A percentile compares a stretch with the other conserved stretches of the same genome.
Evolutionary conservation across 306 rosid genomes (phyloP).

Genomic region (Malus fusca): DNA sequence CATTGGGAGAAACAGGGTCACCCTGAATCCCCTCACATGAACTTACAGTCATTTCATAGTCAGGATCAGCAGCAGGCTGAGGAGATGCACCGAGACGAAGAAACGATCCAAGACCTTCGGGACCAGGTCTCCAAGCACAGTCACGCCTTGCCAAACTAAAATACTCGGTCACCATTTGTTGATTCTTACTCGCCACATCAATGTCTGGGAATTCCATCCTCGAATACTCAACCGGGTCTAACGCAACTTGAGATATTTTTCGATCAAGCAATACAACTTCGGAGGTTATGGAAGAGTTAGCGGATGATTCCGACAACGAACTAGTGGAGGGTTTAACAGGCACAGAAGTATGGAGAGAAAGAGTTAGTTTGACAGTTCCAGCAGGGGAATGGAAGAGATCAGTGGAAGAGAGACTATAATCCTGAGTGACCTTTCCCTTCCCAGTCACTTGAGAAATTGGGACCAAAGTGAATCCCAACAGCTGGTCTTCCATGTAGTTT

Average conservation of each 20-base stretch:
- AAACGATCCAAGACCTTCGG: slow-evolving; percentile 50
- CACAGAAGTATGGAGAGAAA: slow-evolving; percentile 43
- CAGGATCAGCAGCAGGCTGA: slow-evolving; percentile 26
- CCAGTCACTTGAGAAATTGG: slow-evolving; percentile 54
- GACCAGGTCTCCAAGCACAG: slow-evolving; percentile 23
- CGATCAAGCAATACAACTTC: slow-evolving; percentile 74
- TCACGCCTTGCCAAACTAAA: slow-evolving; percentile 38
- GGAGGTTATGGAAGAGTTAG: slow-evolving; percentile 71
- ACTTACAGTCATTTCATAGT: slow-evolving; percentile 56
- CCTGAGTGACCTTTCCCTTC: slow-evolving; percentile 60
- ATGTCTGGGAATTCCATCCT: slow-evolving; percentile 88
- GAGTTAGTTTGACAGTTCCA: slow-evolving; percentile 67
- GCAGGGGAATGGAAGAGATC: slow-evolving; percentile 95
- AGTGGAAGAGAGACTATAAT: slow-evolving; percentile 82
- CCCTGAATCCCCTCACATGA: slow-evolving; percentile 36
- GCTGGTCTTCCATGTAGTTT: slow-evolving; percentile 80
- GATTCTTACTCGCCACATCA: slow-evolving; percentile 57
- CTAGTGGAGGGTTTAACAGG: slow-evolving; percentile 19
- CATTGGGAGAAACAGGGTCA: slow-evolving; percentile 52
- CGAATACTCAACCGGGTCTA: slow-evolving; percentile 63
- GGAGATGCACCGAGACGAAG: slow-evolving; percentile 64
- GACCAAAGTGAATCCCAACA: slow-evolving; percentile 77
- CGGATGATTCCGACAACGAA: slow-evolving; percentile 32
- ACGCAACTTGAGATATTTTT: slow-evolving; percentile 40
- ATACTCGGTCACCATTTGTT: slow-evolving; percentile 77